Percentiles rank a stretch among this genome's conserved stretches.
Conservation (phyloP, 2,329 filamentous ascomycete genomes). For the Xylaria sp. region DNA sequence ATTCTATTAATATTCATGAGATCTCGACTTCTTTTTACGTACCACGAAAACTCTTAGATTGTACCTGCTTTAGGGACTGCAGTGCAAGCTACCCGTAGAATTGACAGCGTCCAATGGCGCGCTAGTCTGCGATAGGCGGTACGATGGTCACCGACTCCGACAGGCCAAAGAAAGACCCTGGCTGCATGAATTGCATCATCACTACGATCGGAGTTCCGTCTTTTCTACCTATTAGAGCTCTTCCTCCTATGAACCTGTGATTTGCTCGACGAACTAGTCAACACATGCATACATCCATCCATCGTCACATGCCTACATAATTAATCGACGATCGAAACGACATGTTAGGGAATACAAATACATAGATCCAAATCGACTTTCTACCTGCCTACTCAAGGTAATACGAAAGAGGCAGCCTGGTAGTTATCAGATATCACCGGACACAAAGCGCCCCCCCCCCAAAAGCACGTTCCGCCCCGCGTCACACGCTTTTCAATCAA, state of each 20-base stretch:
- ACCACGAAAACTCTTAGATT: too few relatives aligned
- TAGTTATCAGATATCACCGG: background rate
- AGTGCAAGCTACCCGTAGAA: background rate
- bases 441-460: conserved; percentile 6
- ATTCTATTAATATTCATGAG: background rate
- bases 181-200: conserved; percentile 34
- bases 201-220: background rate
- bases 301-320: background rate
- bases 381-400: background rate
- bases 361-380: background rate
- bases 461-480: conserved; percentile 6
- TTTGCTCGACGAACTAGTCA: background rate
- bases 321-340: conserved; percentile 2
- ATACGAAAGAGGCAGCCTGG: background rate
- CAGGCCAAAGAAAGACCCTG: conserved; percentile 18
- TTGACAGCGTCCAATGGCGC: background rate
- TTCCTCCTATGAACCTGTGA: background rate
- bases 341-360: background rate
- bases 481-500: background rate
- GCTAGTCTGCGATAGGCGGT: conserved; percentile 3
- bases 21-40: background rate
- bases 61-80: too few relatives aligned
- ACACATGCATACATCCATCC: background rate
- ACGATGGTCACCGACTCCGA: background rate
- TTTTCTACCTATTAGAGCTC: background rate